Conservation (phyloP, 345 rosid genomes). For the Syzygium aqueum region DNA sequence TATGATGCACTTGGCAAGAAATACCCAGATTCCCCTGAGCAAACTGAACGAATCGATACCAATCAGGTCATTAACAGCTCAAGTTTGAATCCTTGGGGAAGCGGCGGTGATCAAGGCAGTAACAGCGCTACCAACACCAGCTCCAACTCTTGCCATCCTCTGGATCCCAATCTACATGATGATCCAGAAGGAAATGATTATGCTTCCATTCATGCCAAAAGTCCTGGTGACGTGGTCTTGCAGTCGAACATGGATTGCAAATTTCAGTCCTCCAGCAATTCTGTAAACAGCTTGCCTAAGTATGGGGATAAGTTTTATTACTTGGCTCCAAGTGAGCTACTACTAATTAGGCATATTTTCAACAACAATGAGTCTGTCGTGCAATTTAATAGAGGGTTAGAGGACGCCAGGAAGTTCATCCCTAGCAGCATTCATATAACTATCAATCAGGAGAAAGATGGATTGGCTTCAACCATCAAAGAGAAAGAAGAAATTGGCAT, state of each 20-base stretch:
- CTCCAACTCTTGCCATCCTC: slow-evolving; percentile 1
- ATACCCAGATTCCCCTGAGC: slow-evolving; percentile 12
- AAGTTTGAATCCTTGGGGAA: slow-evolving; percentile 6
- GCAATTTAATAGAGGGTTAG: slow-evolving; percentile 26
- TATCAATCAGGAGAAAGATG: slow-evolving; percentile 5
- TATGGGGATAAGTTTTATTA: slow-evolving; percentile 1
- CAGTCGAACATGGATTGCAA: not conserved
- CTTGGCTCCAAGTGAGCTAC: not conserved
- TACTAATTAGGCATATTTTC: slow-evolving; percentile 21
- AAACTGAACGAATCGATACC: not conserved
- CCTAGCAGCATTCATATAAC: slow-evolving; percentile 10
- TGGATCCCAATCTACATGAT: slow-evolving; percentile 15
- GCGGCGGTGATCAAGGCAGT: slow-evolving; percentile 14
- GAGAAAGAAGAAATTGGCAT: slow-evolving; percentile 6
- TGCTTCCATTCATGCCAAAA: not conserved
- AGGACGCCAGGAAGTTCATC: slow-evolving; percentile 39
- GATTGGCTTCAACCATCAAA: not conserved
- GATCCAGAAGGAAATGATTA: slow-evolving; percentile 1
- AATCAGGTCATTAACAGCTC: slow-evolving; percentile 6
- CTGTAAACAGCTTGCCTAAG: not conserved
- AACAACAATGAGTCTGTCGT: slow-evolving; percentile 20
- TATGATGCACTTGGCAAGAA: slow-evolving; percentile 50
- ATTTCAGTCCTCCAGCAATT: not conserved
- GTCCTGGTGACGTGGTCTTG: not conserved
- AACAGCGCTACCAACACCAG: not conserved